Conservation (phyloP, 495 filamentous ascomycete genomes). For the Aspergillus asperescens region DNA sequence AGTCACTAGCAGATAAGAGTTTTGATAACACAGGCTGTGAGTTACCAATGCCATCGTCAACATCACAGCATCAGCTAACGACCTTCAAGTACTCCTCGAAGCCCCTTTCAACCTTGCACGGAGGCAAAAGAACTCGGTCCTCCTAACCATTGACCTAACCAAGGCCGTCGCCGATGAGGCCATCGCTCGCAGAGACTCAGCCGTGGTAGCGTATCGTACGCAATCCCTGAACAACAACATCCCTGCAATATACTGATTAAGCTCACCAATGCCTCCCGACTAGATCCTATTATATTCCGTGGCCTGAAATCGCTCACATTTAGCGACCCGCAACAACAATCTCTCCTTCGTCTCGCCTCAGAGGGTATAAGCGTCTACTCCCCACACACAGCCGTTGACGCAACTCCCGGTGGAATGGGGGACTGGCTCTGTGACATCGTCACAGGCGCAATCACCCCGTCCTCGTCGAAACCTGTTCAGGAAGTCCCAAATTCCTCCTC, state of each 20-base stretch:
- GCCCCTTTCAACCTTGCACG: slow-evolving; percentile 57
- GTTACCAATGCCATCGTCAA: slow-evolving; percentile 18
- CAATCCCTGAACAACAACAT: slow-evolving; percentile 1
- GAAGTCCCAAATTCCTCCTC: slow-evolving; percentile 21
- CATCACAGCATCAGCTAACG: slow-evolving; percentile 4
- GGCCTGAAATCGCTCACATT: slow-evolving; percentile 83
- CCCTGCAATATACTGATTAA: slow-evolving; percentile 1
- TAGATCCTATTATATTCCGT: slow-evolving; percentile 94
- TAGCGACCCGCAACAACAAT: slow-evolving; percentile 77
- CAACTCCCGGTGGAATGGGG: slow-evolving; percentile 76
- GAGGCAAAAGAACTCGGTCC: slow-evolving; percentile 64
- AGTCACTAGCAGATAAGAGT: slow-evolving; percentile 78
- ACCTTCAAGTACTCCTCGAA: slow-evolving; percentile 63
- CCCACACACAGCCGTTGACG: slow-evolving; percentile 91
- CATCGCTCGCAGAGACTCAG: slow-evolving; percentile 64
- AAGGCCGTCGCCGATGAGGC: slow-evolving; percentile 87
- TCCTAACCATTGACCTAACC: slow-evolving; percentile 90
- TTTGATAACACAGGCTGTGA: slow-evolving; percentile 90
- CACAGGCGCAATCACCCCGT: slow-evolving; percentile 44
- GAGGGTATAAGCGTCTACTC: slow-evolving; percentile 93
- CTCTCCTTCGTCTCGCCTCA: slow-evolving; percentile 74
- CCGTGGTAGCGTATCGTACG: slow-evolving; percentile 86
- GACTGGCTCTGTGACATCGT: slow-evolving; percentile 94
- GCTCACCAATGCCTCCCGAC: slow-evolving; percentile 10
- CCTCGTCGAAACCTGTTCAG: background rate